These are phyloP conservation scores for Dendrobium catenatum DNA, from an alignment of 106 monocot genomes.

Conservation along the genomic window DNA sequence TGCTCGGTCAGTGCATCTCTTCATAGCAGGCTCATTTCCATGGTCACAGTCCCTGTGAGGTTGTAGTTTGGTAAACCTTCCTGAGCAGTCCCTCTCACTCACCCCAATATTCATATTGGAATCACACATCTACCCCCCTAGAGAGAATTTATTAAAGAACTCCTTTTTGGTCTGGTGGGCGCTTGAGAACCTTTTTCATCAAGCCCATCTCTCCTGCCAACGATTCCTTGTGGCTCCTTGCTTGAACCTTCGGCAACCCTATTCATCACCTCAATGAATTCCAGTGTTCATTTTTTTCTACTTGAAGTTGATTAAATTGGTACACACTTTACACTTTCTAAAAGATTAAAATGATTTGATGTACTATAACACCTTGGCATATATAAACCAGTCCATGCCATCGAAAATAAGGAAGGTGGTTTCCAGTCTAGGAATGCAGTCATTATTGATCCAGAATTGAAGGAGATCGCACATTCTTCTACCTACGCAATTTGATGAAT, in stretches of 20 bases:
- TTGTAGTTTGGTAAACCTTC: too few species aligned
- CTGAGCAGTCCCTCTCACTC: too few species aligned
- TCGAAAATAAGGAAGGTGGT: too few species aligned
- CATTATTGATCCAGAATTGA: too few species aligned
- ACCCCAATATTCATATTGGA: too few species aligned
- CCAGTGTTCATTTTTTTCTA: not conserved
- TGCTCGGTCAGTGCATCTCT: too few species aligned
- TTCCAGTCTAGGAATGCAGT: too few species aligned
- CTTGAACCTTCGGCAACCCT: not conserved
- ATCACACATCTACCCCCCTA: too few species aligned
- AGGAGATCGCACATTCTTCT: too few species aligned
- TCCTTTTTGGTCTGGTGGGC: not conserved
- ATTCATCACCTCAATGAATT: not conserved
- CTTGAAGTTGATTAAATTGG: not conserved
- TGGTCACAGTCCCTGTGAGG: too few species aligned
- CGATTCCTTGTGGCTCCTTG: not conserved
- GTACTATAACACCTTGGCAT: not conserved
- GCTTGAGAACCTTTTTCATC: not conserved
- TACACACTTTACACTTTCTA: not conserved
- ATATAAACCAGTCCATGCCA: not conserved
- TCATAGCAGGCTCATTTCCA: too few species aligned
- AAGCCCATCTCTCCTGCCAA: not conserved
- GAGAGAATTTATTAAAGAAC: not conserved
- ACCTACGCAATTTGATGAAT: too few species aligned
- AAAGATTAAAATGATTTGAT: not conserved